Evolutionary conservation across 768 basidiomycete genomes (phyloP).

Genomic region (Melanogaster broomeanus): DNA sequence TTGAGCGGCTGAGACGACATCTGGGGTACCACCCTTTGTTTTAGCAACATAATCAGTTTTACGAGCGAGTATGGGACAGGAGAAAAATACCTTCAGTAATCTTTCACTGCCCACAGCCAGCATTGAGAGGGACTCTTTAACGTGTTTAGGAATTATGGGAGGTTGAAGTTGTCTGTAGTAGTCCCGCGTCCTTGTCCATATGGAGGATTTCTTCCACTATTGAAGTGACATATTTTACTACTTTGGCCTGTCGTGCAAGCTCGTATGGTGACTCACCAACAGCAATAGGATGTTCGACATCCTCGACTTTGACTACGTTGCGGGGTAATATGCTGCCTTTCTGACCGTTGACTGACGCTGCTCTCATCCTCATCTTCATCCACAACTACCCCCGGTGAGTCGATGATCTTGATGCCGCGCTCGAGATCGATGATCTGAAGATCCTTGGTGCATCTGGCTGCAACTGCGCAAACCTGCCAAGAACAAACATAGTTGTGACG

Average conservation of each 20-base stretch:
- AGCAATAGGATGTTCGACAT: slow-evolving; percentile 86
- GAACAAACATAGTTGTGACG: not conserved
- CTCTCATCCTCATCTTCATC: slow-evolving; percentile 68
- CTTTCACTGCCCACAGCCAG: slow-evolving; percentile 81
- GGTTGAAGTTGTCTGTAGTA: slow-evolving; percentile 79
- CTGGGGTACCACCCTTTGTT: slow-evolving; percentile 84
- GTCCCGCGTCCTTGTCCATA: slow-evolving; percentile 67
- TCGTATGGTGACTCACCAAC: slow-evolving; percentile 59
- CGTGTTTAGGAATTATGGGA: slow-evolving; percentile 71
- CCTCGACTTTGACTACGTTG: slow-evolving; percentile 90
- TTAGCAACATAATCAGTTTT: not conserved
- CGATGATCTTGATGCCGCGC: slow-evolving; percentile 88
- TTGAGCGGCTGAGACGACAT: slow-evolving; percentile 79
- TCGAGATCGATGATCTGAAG: slow-evolving; percentile 91
- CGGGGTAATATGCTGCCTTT: slow-evolving; percentile 69
- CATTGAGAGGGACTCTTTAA: slow-evolving; percentile 90
- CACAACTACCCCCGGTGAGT: slow-evolving; percentile 97
- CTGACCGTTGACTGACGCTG: slow-evolving; percentile 46
- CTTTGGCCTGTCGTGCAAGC: not conserved
- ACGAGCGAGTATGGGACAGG: not conserved
- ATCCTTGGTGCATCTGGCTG: slow-evolving; percentile 92
- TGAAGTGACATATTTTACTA: not conserved
- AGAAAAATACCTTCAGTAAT: slow-evolving; percentile 66
- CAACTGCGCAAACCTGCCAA: slow-evolving; percentile 83
- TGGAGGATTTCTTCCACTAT: slow-evolving; percentile 86